Evolutionary conservation across 2,329 filamentous ascomycete species (phyloP).

Genomic region (Fusarium sp.): DNA sequence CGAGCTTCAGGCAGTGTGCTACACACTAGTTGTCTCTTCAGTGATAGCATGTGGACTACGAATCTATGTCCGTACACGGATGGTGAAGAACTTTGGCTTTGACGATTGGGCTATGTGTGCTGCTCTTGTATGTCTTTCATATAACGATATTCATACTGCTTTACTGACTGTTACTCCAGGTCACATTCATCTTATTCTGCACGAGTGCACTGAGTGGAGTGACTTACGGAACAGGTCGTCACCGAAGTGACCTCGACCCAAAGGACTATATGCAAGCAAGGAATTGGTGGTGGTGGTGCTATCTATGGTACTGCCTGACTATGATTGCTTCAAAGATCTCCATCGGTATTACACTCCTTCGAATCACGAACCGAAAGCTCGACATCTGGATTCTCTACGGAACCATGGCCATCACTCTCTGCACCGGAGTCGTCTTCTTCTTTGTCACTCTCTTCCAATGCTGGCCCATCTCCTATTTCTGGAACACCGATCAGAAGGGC

Average conservation of each 20-base stretch:
- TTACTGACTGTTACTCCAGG: conserved; percentile 34
- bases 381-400: conserved; percentile 54
- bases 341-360: conserved; percentile 57
- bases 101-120: conserved; percentile 56
- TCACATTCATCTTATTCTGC: conserved; percentile 53
- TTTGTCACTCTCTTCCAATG: conserved; percentile 58
- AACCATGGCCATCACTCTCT: conserved; percentile 52
- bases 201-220: conserved; percentile 53
- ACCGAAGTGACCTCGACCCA: conserved; percentile 48
- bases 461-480: conserved; percentile 55
- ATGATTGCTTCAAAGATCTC: conserved; percentile 57
- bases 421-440: conserved; percentile 56
- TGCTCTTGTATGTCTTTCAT: conserved; percentile 47
- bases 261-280: conserved; percentile 49
- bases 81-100: conserved; percentile 55
- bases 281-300: conserved; percentile 56
- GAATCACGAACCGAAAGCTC: conserved; percentile 52
- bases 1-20: conserved; percentile 51
- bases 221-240: conserved; percentile 56
- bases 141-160: too few relatives aligned
- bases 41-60: conserved; percentile 48
- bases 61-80: conserved; percentile 50
- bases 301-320: conserved; percentile 51
- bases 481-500: conserved; percentile 52
- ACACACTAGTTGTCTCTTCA: conserved; percentile 46